Percentiles rank a stretch among this genome's conserved stretches.
These are phyloP conservation scores for Cairneyella variabilis DNA, from an alignment of 495 filamentous ascomycete genomes.

Conservation along the genomic window DNA sequence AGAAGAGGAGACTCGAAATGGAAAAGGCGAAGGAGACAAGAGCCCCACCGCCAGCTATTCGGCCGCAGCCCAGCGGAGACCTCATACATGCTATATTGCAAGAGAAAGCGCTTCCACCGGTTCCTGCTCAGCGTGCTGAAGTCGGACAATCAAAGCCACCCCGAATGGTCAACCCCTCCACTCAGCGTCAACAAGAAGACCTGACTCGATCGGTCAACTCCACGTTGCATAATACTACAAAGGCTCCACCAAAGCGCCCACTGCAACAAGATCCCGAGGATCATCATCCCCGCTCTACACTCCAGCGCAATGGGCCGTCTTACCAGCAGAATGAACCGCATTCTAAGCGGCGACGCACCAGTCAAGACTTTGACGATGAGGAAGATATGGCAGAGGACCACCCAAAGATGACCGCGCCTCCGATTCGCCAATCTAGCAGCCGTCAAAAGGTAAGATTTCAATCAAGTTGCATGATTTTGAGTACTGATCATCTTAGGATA, in stretches of 20 bases:
- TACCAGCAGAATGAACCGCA: constrained; percentile 46
- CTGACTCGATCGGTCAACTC: constrained; percentile 39
- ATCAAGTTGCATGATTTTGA: not conserved
- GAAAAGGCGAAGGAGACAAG: constrained; percentile 56
- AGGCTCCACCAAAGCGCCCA: constrained; percentile 43
- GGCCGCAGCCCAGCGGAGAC: constrained; percentile 43
- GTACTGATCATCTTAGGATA: constrained; percentile 41
- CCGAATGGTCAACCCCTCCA: constrained; percentile 35
- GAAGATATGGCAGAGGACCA: constrained; percentile 23
- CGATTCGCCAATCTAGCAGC: constrained; percentile 76
- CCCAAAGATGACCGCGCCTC: constrained; percentile 65
- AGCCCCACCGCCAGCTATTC: constrained; percentile 47
- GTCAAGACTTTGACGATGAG: constrained; percentile 34
- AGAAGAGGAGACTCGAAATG: constrained; percentile 60
- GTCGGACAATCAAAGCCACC: constrained; percentile 19
- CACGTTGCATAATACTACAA: constrained; percentile 36
- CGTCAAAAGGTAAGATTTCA: constrained; percentile 59
- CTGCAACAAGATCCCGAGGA: constrained; percentile 51
- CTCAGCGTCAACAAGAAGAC: constrained; percentile 37
- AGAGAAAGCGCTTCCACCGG: constrained; percentile 24
- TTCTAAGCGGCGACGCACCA: constrained; percentile 55
- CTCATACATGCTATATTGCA: constrained; percentile 12
- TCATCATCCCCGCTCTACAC: constrained; percentile 21
- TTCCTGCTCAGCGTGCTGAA: constrained; percentile 17
- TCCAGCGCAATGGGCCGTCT: constrained; percentile 40